Evolutionary conservation across 116 monocot genomes (phyloP).

Genomic region (Posidonia oceanica): DNA sequence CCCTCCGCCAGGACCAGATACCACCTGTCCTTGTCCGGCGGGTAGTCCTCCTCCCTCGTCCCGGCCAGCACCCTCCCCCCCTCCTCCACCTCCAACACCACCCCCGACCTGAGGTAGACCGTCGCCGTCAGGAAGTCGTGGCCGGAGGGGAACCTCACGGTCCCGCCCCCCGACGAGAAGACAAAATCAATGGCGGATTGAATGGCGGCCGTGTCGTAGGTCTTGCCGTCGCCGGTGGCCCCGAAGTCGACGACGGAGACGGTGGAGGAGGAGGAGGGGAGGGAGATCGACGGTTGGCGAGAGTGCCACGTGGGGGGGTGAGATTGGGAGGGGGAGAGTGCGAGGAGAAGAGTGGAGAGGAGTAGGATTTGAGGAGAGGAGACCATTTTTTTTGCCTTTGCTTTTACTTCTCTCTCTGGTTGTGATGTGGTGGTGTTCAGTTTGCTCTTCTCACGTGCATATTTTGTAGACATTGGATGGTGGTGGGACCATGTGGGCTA

Average conservation of each 20-base stretch:
- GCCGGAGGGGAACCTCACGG: slow-evolving; percentile 50
- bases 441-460: too few species aligned
- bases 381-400: neutral
- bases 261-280: slow-evolving; percentile 2
- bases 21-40: slow-evolving; percentile 45
- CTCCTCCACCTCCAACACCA: slow-evolving; percentile 49
- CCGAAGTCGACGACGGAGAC: slow-evolving; percentile 77
- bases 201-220: slow-evolving; percentile 78
- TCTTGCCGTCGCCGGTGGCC: slow-evolving; percentile 60
- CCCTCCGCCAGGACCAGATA: slow-evolving; percentile 93
- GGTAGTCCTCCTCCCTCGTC: slow-evolving; percentile 57
- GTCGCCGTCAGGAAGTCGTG: slow-evolving; percentile 69
- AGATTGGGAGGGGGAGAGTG: neutral
- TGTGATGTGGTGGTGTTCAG: too few species aligned
- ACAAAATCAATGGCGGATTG: slow-evolving; percentile 73
- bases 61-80: slow-evolving; percentile 72
- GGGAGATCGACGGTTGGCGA: neutral
- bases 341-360: neutral
- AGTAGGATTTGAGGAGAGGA: neutral
- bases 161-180: slow-evolving; percentile 52
- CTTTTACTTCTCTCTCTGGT: too few species aligned
- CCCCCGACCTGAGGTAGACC: slow-evolving; percentile 46
- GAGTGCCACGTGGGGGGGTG: neutral
- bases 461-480: too few species aligned
- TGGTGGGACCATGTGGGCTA: too few species aligned